phyloP scores from a whole-genome alignment of 805 yeast species.

The Brettanomyces anomalus region DNA sequence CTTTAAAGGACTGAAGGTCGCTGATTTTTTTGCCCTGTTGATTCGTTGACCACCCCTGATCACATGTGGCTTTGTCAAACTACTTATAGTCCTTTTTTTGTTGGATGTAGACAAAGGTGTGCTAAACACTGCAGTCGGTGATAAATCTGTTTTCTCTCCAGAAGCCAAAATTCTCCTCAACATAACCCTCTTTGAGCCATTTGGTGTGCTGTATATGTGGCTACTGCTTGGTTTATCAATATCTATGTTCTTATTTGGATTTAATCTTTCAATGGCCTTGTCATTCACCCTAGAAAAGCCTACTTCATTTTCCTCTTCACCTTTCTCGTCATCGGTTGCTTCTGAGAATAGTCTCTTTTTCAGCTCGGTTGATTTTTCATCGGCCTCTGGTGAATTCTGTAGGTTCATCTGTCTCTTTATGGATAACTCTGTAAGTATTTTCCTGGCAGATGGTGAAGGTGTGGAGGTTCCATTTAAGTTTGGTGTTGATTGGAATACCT shows the following conservation, averaged over 20 bases:
- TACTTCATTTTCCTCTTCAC: neutral
- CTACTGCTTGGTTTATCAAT: neutral
- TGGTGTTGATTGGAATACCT: neutral
- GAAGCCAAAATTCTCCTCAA: neutral
- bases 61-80: neutral
- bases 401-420: neutral
- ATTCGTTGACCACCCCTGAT: slow-evolving; percentile 2
- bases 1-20: neutral
- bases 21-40: neutral
- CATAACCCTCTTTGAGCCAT: neutral
- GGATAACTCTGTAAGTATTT: neutral
- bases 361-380: neutral
- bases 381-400: neutral
- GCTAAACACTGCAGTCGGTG: neutral
- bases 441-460: slow-evolving; percentile 3
- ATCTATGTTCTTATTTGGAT: neutral
- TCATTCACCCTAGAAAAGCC: slow-evolving; percentile 1
- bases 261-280: neutral
- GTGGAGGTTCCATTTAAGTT: slow-evolving; percentile 1
- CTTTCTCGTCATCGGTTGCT: neutral
- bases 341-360: neutral
- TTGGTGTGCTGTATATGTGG: neutral
- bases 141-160: neutral
- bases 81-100: neutral
- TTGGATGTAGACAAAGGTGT: too few species aligned